Conservation (phyloP, 352 stramenopile genomes). For the Stramenopiles sp. region DNA sequence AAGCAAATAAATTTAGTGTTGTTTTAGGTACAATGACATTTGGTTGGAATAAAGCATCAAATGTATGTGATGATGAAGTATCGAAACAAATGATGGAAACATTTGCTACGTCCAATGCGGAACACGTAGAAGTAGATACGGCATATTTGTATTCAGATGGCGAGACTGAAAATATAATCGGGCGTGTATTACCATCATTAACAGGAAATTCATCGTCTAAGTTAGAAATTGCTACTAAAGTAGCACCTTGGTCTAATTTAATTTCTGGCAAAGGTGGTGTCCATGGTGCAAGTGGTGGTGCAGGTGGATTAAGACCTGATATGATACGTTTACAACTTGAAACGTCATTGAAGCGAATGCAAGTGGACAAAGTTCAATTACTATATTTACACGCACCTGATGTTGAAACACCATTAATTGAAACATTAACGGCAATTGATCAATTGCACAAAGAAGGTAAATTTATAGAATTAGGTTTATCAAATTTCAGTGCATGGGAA, state of each 20-base stretch:
- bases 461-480: conserved; percentile 37
- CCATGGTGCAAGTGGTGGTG: background rate
- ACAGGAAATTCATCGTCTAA: background rate
- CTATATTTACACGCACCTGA: conserved; percentile 55
- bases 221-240: background rate
- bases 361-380: conserved; percentile 24
- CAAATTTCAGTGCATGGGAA: conserved; percentile 42
- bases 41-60: background rate
- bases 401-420: conserved; percentile 28
- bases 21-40: conserved; percentile 3
- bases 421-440: conserved; percentile 30
- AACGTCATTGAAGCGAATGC: conserved; percentile 29
- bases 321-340: conserved; percentile 25
- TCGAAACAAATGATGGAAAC: background rate
- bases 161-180: background rate
- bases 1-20: background rate
- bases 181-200: background rate
- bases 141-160: background rate
- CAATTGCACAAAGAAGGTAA: conserved; percentile 28
- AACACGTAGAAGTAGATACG: background rate
- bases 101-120: background rate
- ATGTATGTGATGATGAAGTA: background rate
- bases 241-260: background rate
- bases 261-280: background rate
- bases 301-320: background rate